These are phyloP conservation scores for Dictyostelium firmibasis DNA, from an alignment of 78 protist genomes.

Conservation along the genomic window DNA sequence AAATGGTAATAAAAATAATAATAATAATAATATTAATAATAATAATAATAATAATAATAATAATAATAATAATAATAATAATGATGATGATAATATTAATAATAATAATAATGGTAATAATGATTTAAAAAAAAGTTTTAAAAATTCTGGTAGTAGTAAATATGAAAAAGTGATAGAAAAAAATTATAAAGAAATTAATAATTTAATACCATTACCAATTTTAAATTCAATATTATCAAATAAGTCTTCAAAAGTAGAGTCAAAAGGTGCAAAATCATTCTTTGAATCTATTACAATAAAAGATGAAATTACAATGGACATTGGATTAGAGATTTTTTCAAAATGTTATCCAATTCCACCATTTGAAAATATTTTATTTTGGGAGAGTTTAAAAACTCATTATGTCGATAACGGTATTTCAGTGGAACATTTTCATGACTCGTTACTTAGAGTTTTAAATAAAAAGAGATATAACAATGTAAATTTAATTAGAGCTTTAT, in stretches of 20 bases:
- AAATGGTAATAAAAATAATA: background rate
- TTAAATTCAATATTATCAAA: background rate
- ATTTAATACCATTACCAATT: background rate
- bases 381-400: background rate
- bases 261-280: background rate
- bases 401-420: background rate
- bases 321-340: background rate
- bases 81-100: too few relatives aligned
- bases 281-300: background rate
- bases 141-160: too few relatives aligned
- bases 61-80: too few relatives aligned
- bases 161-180: background rate
- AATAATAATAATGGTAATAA: too few relatives aligned
- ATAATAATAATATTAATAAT: too few relatives aligned
- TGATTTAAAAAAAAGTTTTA: too few relatives aligned
- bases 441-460: background rate
- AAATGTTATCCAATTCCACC: background rate
- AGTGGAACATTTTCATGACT: background rate
- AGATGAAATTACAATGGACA: background rate
- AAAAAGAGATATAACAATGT: background rate
- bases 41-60: too few relatives aligned
- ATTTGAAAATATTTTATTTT: background rate
- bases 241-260: background rate
- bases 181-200: background rate
- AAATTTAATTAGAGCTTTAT: too few relatives aligned